Evolutionary conservation across 352 stramenopile genomes (phyloP), one percentile per base, ranked within the genome.

Genomic region (Achlya hypogyna): DNA sequence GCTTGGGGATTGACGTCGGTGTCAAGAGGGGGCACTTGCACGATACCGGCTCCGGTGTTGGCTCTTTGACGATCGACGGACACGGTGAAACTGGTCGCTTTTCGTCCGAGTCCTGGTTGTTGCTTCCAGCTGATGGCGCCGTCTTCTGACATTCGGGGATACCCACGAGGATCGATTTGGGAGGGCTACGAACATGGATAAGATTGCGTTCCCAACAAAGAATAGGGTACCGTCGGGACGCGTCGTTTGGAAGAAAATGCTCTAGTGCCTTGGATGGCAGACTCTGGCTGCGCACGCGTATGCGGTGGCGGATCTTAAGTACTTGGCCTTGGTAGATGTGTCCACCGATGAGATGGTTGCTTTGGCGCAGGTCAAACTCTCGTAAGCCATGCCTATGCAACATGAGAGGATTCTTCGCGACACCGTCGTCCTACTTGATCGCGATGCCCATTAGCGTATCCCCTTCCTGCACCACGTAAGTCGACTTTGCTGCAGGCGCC

Each of bases 341-440:
- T 51, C 74, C 75, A 25, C 66, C 65, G 35, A 75, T 71, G 51
- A 88, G 62, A 51, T 84, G 76, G 69, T 86, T 88, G 54, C 84
- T 75, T 27, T 76, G 72, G 31, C 73, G 71, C 54, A 88, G 69
- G 54, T 88, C 77, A 22, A 67, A 72, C 64, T 81, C 74, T 20
- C 75, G 73, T 70, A 86, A 73, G 14, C 76, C 74, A 69, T 85
- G 75, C 23, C 76, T 87, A 38, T n/a, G 25, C 5, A 28, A 23
- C 12, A 56, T 56, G 31, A 34, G 16, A 5, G 53, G 28, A 49
- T 16, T 27, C 27, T 3, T 43, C 9, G 27, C 42, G 9, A 49
- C 5, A 12, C 53, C 14, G 54, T 62, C 49, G 3, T 62, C 69
- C 22, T 65, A 82, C 75, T 71, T 63, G 40, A 75, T 58, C 16